Conservation (phyloP, 768 basidiomycete genomes). For the Termitomyces sp. region DNA sequence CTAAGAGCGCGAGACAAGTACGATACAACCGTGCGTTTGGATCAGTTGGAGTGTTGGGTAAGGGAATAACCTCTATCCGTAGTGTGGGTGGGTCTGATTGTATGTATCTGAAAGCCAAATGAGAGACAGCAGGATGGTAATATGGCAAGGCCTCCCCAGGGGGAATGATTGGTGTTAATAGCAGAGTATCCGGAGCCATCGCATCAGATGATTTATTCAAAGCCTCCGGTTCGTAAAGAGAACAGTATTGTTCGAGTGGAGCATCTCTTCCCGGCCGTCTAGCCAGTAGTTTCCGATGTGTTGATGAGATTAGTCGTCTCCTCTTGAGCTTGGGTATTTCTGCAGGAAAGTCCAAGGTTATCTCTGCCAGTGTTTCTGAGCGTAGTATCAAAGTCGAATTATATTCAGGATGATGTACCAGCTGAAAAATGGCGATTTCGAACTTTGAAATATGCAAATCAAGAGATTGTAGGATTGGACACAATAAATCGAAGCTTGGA, state of each 20-base stretch:
- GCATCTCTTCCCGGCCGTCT: slow-evolving; percentile 75
- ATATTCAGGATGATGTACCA: slow-evolving; percentile 88
- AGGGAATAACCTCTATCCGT: slow-evolving; percentile 57
- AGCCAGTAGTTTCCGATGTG: slow-evolving; percentile 71
- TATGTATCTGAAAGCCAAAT: slow-evolving; percentile 80
- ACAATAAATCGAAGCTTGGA: not conserved
- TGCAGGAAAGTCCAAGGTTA: slow-evolving; percentile 27
- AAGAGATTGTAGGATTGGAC: no score
- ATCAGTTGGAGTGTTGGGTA: slow-evolving; percentile 46
- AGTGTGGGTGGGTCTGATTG: slow-evolving; percentile 30
- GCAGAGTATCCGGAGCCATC: slow-evolving; percentile 27
- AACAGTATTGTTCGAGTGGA: slow-evolving; percentile 73
- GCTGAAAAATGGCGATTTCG: slow-evolving; percentile 61
- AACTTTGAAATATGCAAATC: slow-evolving; percentile 47
- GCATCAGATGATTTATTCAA: not conserved
- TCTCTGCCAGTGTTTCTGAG: slow-evolving; percentile 60
- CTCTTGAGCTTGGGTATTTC: slow-evolving; percentile 35
- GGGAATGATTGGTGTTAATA: slow-evolving; percentile 57
- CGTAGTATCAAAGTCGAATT: slow-evolving; percentile 89
- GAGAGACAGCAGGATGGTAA: slow-evolving; percentile 82
- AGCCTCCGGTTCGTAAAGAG: slow-evolving; percentile 48
- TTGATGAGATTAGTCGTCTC: slow-evolving; percentile 38
- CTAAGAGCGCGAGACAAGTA: slow-evolving; percentile 77
- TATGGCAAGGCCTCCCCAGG: slow-evolving; percentile 62
- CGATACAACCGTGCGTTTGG: slow-evolving; percentile 68